These are phyloP conservation scores for Chionographis japonica DNA, from an alignment of 106 monocot genomes.

Conservation along the genomic window DNA sequence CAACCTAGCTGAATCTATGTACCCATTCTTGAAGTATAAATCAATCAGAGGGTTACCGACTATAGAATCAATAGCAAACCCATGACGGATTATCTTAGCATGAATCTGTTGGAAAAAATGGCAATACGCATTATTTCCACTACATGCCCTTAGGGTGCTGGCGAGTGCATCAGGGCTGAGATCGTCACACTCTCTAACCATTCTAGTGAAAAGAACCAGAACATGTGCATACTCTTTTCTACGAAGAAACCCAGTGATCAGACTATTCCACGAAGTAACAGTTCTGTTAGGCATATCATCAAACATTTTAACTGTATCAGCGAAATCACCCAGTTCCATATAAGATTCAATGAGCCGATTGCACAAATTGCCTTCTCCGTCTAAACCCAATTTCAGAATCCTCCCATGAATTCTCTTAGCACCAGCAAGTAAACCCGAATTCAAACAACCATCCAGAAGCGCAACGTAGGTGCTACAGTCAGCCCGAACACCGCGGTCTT, in stretches of 20 bases:
- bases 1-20: constrained; percentile 30
- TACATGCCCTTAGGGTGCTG: constrained; percentile 46
- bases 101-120: constrained; percentile 56
- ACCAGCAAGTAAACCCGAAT: constrained; percentile 15
- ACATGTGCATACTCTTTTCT: constrained; percentile 19
- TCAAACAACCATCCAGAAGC: constrained; percentile 21
- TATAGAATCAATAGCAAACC: constrained; percentile 26
- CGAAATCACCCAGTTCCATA: constrained; percentile 15
- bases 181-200: constrained; percentile 21
- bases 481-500: constrained; percentile 6
- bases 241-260: constrained; percentile 27
- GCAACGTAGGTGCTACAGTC: constrained; percentile 24
- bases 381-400: constrained; percentile 33
- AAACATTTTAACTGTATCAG: constrained; percentile 26
- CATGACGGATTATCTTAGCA: constrained; percentile 35
- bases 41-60: constrained; percentile 79
- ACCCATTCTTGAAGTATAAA: constrained; percentile 56
- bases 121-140: constrained; percentile 16
- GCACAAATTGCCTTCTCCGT: neutral
- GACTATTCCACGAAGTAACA: constrained; percentile 34
- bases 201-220: constrained; percentile 26
- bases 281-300: constrained; percentile 40
- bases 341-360: constrained; percentile 24
- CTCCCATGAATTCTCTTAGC: constrained; percentile 29
- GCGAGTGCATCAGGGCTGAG: constrained; percentile 19